Conservation (phyloP, 371 early-diverging fungal genomes). For the Mortierella sp. region DNA sequence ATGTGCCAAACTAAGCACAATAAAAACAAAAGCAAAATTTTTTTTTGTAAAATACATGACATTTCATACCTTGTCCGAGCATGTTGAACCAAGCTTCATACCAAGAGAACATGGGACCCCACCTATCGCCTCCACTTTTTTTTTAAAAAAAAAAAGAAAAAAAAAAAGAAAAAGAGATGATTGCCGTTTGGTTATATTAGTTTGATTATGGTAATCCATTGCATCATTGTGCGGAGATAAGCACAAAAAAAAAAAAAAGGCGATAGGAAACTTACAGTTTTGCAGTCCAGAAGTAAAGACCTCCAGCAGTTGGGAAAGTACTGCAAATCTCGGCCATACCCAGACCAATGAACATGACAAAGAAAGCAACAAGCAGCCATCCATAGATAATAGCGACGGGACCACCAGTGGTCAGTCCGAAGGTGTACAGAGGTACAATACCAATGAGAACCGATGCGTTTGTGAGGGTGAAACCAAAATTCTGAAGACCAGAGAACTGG, state of each 20-base stretch:
- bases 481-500: slow-evolving; percentile 56
- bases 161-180: neutral
- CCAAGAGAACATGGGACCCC: slow-evolving; percentile 75
- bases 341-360: slow-evolving; percentile 73
- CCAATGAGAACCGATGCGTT: slow-evolving; percentile 49
- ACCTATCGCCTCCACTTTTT: slow-evolving; percentile 51
- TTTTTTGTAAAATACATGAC: neutral
- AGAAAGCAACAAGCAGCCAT: slow-evolving; percentile 69
- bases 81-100: slow-evolving; percentile 75
- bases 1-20: neutral
- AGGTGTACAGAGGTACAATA: slow-evolving; percentile 64
- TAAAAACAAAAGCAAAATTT: neutral
- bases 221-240: too few relatives aligned
- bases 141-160: too few relatives aligned
- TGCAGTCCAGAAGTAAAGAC: slow-evolving; percentile 77
- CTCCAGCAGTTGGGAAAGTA: slow-evolving; percentile 80
- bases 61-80: slow-evolving; percentile 62
- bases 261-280: slow-evolving; percentile 56
- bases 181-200: too few relatives aligned
- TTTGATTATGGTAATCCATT: too few relatives aligned
- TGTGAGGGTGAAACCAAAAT: slow-evolving; percentile 55
- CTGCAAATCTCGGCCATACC: slow-evolving; percentile 83
- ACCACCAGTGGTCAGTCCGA: slow-evolving; percentile 72
- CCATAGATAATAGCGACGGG: slow-evolving; percentile 78
- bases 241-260: too few relatives aligned